These are phyloP conservation scores for Saccharomycopsis fibuligera DNA, from an alignment of 805 yeast species.

Conservation along the genomic window DNA sequence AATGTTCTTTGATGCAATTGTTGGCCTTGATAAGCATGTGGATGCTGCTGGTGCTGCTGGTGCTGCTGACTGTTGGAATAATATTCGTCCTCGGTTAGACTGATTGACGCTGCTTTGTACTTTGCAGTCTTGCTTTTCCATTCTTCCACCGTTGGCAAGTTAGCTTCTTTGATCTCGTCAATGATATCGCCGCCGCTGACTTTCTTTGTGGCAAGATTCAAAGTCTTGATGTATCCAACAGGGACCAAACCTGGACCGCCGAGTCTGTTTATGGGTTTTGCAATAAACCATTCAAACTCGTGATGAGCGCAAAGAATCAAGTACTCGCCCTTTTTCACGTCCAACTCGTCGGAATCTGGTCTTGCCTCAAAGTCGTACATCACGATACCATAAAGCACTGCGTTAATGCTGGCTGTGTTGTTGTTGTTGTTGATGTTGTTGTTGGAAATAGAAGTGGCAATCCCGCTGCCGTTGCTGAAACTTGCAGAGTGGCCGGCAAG, in stretches of 20 bases:
- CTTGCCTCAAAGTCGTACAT: conserved; percentile 84
- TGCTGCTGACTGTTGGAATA: conserved; percentile 3
- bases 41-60: too few relatives aligned
- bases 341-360: conserved; percentile 70
- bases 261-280: conserved; percentile 87
- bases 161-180: conserved; percentile 57
- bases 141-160: conserved; percentile 87
- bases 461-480: background rate
- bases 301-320: conserved; percentile 94
- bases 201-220: conserved; percentile 64
- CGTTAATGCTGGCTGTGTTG: conserved; percentile 21
- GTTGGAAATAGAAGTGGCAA: background rate
- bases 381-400: conserved; percentile 74
- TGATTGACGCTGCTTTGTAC: conserved; percentile 85
- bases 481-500: too few relatives aligned
- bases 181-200: conserved; percentile 45
- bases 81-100: conserved; percentile 44
- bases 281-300: conserved; percentile 95
- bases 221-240: conserved; percentile 77
- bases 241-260: conserved; percentile 99
- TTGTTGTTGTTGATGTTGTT: conserved; percentile 25
- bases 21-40: background rate
- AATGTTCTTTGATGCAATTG: conserved; percentile 9
- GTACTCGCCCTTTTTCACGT: conserved; percentile 79
- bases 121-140: conserved; percentile 91